Evolutionary conservation across 768 basidiomycete genomes (phyloP), one percentile per base, ranked within the genome.

Genomic region (Tricholoma hemisulphureum): DNA sequence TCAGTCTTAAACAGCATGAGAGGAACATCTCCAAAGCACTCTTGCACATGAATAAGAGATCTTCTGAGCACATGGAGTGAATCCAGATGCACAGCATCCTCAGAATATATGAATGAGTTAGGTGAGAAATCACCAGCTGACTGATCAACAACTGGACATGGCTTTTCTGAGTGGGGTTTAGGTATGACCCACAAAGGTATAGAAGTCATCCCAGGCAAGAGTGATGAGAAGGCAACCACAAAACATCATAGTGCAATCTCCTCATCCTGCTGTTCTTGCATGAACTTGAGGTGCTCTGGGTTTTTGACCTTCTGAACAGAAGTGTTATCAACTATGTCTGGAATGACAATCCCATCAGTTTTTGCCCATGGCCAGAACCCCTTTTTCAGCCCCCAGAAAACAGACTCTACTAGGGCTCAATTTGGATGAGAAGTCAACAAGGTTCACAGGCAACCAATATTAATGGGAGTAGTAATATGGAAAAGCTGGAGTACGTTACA

Each of bases 111-210:
- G 58, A 70, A 66, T 1, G 59, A 66, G 59, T 75, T 74, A 0
- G 69, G 57, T 0, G 69, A 67, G 56, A 63, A 68, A 0, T 63
- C 29, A 0, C 69, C 68, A 2, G 65, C 68, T 20, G 69, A 72
- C 0, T 80, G 75, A 50, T 82, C 65, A 0, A 67, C 73, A 0
- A 82, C 65, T 0, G 81, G 63, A 0, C 72, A 57, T 0, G 77
- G 50, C 10, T 77, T 74, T 8, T 59, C 58, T 0, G 72, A 65
- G 0, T 58, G 23, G 0, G 64, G 59, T 16, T 77, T 76, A 0
- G 74, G 77, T 0, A 81, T 71, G 0, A 70, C 70, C 24, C 71
- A 65, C 0, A 77, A 61, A 0, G 77, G 75, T 53, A 72, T 66
- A n/a, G 51, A 60, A n/a, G 71, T 70, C 75, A 80, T 78, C 0